Evolutionary conservation across 371 early-diverging fungal genomes (phyloP).

Genomic region (Sporodiniella umbellata): DNA sequence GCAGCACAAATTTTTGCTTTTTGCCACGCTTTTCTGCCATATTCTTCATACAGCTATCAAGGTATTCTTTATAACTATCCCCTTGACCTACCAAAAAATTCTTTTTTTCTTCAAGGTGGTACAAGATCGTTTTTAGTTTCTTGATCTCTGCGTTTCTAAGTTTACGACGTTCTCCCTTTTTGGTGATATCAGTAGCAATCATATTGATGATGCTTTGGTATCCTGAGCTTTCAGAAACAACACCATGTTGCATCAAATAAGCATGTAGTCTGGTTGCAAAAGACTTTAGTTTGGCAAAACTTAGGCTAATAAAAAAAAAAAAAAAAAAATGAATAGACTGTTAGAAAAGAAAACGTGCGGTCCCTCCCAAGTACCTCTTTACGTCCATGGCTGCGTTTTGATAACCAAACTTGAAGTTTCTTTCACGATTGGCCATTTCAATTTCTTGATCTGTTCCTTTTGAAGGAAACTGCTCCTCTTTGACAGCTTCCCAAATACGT

Average conservation of each 20-base stretch:
- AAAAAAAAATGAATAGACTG: background rate
- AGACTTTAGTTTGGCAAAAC: slow-evolving; percentile 38
- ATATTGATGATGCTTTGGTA: slow-evolving; percentile 92
- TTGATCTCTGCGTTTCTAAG: slow-evolving; percentile 74
- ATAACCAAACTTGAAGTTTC: slow-evolving; percentile 27
- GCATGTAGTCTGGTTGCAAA: slow-evolving; percentile 28
- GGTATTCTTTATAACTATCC: slow-evolving; percentile 85
- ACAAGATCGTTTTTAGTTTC: slow-evolving; percentile 75
- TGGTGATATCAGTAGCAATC: slow-evolving; percentile 91
- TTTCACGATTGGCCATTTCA: slow-evolving; percentile 21
- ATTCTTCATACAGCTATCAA: slow-evolving; percentile 84
- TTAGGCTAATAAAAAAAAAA: slow-evolving; percentile 18
- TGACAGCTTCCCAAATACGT: slow-evolving; percentile 55
- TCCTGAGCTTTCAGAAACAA: slow-evolving; percentile 26
- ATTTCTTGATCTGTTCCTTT: slow-evolving; percentile 24
- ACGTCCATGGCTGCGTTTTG: slow-evolving; percentile 27
- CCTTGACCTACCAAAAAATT: slow-evolving; percentile 81
- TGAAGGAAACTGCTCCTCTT: slow-evolving; percentile 43
- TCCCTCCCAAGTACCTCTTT: slow-evolving; percentile 23
- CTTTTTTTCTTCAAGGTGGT: slow-evolving; percentile 80
- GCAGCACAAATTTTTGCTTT: slow-evolving; percentile 69
- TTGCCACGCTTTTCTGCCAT: slow-evolving; percentile 81
- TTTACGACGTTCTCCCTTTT: slow-evolving; percentile 84
- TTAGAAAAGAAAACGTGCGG: background rate
- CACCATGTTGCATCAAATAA: slow-evolving; percentile 35